Percentiles rank a stretch among this genome's conserved stretches.
These are phyloP conservation scores for Mycena maculata DNA, from an alignment of 768 basidiomycete genomes.

Conservation along the genomic window DNA sequence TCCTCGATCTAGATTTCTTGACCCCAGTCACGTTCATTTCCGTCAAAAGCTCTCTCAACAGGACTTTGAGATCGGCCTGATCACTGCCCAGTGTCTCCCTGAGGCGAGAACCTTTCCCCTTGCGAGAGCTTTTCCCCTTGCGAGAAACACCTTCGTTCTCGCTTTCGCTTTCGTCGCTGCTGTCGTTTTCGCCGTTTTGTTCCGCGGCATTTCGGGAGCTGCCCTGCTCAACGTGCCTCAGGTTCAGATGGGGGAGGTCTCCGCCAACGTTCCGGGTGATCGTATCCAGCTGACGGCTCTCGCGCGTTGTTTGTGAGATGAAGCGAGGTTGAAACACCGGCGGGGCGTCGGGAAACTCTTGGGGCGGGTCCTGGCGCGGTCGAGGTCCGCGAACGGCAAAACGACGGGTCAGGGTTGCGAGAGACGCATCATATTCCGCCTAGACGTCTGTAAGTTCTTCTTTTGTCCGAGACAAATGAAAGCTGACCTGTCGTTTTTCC, in stretches of 20 bases:
- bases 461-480: not conserved
- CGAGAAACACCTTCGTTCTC: slow-evolving; percentile 2
- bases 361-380: not conserved
- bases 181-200: too few relatives aligned
- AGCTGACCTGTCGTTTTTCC: slow-evolving; percentile 1
- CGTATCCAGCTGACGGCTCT: not conserved
- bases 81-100: not conserved
- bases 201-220: too few relatives aligned
- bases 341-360: not conserved
- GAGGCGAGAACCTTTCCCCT: slow-evolving; percentile 2
- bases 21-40: not conserved
- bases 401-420: not conserved
- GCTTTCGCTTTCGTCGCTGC: not conserved
- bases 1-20: not conserved
- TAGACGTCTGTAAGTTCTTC: not conserved
- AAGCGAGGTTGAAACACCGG: not conserved
- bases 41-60: not conserved
- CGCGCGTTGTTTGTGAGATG: not conserved
- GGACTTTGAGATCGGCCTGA: not conserved
- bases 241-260: not conserved
- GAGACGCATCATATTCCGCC: not conserved
- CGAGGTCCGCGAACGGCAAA: not conserved
- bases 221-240: not conserved
- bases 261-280: not conserved
- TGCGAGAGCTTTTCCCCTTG: not conserved